Evolutionary conservation across 1,284 basidiomycete genomes (phyloP).

Genomic region (Lentinus polychrous): DNA sequence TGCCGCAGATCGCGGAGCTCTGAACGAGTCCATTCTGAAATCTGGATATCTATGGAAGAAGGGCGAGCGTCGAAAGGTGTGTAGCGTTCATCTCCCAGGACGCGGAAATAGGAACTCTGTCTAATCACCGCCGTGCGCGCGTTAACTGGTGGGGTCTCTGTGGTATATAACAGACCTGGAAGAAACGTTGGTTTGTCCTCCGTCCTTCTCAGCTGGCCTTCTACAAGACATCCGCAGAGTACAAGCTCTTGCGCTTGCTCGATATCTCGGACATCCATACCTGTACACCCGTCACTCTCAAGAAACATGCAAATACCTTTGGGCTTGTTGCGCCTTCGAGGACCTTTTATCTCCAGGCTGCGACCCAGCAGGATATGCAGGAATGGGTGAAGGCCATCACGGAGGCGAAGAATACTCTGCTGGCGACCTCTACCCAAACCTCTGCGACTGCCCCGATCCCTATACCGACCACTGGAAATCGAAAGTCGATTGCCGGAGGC

Average conservation of each 20-base stretch:
- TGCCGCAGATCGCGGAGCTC: slow-evolving; percentile 29
- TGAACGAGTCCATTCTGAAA: slow-evolving; percentile 77
- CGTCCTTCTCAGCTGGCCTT: slow-evolving; percentile 89
- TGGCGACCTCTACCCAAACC: slow-evolving; percentile 51
- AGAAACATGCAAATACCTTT: slow-evolving; percentile 86
- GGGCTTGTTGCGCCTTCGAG: slow-evolving; percentile 88
- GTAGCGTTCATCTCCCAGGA: slow-evolving; percentile 15
- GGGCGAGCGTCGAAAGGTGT: slow-evolving; percentile 91
- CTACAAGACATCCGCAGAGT: slow-evolving; percentile 94
- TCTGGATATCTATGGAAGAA: slow-evolving; percentile 26
- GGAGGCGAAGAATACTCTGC: slow-evolving; percentile 61
- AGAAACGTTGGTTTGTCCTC: slow-evolving; percentile 98
- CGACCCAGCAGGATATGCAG: slow-evolving; percentile 63
- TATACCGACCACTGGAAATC: slow-evolving; percentile 32
- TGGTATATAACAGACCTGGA: slow-evolving; percentile 72
- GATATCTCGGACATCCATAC: slow-evolving; percentile 89
- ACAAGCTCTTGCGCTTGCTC: slow-evolving; percentile 85
- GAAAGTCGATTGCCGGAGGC: slow-evolving; percentile 10
- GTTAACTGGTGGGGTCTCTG: slow-evolving; percentile 3
- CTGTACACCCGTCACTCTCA: slow-evolving; percentile 82
- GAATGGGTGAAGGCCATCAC: slow-evolving; percentile 86
- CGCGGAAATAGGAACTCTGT: neutral
- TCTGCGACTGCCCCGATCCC: slow-evolving; percentile 40
- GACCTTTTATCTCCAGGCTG: slow-evolving; percentile 91
- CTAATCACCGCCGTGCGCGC: slow-evolving; percentile 1